phyloP scores from a whole-genome alignment of 1,284 basidiomycete genomes.

The Tilletia horrida region DNA sequence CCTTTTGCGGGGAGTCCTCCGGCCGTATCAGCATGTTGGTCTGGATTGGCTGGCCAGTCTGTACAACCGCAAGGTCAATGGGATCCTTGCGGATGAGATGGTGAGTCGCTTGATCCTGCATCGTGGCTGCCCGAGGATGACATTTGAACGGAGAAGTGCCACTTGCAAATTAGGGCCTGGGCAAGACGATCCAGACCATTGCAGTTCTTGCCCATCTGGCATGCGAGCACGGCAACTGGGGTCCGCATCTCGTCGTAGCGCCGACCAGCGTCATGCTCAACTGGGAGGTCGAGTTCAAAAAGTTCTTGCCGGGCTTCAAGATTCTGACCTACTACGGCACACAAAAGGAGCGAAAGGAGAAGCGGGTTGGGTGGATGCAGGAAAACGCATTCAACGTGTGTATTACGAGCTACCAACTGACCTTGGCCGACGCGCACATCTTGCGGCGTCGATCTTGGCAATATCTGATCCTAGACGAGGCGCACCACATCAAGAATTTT shows the following conservation, averaged over 20 bases:
- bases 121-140: constrained; percentile 24
- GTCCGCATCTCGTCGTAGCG: constrained; percentile 90
- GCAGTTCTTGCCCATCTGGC: constrained; percentile 86
- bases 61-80: constrained; percentile 81
- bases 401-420: constrained; percentile 87
- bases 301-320: constrained; percentile 90
- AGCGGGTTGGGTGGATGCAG: constrained; percentile 89
- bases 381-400: constrained; percentile 91
- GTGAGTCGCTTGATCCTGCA: constrained; percentile 31
- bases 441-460: constrained; percentile 95
- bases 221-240: constrained; percentile 92
- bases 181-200: constrained; percentile 97
- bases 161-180: constrained; percentile 51
- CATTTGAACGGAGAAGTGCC: background rate
- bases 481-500: constrained; percentile 99
- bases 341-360: constrained; percentile 85
- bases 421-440: constrained; percentile 85
- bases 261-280: constrained; percentile 92
- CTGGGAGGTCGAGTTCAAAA: constrained; percentile 99
- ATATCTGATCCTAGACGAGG: constrained; percentile 94
- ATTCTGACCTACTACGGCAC: constrained; percentile 87
- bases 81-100: constrained; percentile 71
- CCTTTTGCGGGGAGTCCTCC: constrained; percentile 77
- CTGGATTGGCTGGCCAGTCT: constrained; percentile 91
- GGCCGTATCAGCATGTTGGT: constrained; percentile 90